These are phyloP conservation scores for Phytopythium chamaehyphon DNA, from an alignment of 352 stramenopile genomes.

Conservation along the genomic window DNA sequence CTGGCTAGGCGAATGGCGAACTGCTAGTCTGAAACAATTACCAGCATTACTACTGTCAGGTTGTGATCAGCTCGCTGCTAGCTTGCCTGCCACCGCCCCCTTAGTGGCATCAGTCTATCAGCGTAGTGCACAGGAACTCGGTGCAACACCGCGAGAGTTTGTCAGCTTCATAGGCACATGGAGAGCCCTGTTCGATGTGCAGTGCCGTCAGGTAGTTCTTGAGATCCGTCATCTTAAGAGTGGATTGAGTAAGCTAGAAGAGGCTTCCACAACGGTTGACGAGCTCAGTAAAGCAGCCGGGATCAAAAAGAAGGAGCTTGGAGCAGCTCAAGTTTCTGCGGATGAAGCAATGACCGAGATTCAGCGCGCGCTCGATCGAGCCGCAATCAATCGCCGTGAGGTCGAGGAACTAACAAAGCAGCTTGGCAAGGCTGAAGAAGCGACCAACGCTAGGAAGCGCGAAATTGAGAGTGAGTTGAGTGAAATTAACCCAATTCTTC, in stretches of 20 bases:
- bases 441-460: constrained; percentile 86
- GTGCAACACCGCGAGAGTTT: constrained; percentile 81
- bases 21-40: constrained; percentile 64
- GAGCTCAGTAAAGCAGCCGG: constrained; percentile 85
- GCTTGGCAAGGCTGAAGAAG: constrained; percentile 84
- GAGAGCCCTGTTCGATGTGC: constrained; percentile 65
- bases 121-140: constrained; percentile 53
- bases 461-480: constrained; percentile 92
- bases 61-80: constrained; percentile 48
- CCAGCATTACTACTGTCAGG: constrained; percentile 66
- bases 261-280: constrained; percentile 89
- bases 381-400: constrained; percentile 86
- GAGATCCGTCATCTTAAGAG: constrained; percentile 89
- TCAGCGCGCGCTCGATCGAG: constrained; percentile 88
- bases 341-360: constrained; percentile 96
- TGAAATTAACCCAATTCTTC: constrained; percentile 90
- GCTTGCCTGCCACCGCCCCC: constrained; percentile 46
- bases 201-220: constrained; percentile 77
- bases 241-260: constrained; percentile 89
- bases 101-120: constrained; percentile 61
- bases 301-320: constrained; percentile 89
- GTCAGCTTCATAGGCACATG: constrained; percentile 85
- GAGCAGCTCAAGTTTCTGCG: constrained; percentile 80
- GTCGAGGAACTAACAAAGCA: constrained; percentile 91
- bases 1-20: constrained; percentile 93